phyloP scores from a whole-genome alignment of 2,329 filamentous ascomycete species.

The Colletotrichum shisoi region DNA sequence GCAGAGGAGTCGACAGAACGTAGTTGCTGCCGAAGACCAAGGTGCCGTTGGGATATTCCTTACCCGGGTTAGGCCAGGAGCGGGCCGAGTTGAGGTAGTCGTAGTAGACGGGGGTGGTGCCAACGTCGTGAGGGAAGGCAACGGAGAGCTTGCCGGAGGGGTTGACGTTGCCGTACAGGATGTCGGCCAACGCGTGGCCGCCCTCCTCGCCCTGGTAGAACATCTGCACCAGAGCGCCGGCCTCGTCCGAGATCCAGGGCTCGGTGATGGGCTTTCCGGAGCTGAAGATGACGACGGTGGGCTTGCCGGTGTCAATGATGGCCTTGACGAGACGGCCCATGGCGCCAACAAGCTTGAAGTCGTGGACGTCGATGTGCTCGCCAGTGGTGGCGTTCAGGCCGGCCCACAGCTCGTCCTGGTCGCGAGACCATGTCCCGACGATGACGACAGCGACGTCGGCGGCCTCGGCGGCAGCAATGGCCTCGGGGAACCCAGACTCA shows the following conservation, averaged over 20 bases:
- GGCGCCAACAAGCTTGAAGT: conserved; percentile 73
- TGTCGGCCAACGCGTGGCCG: conserved; percentile 70
- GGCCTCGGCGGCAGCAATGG: conserved; percentile 68
- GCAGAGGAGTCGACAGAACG: conserved; percentile 65
- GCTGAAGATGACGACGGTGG: conserved; percentile 72
- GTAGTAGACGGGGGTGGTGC: conserved; percentile 74
- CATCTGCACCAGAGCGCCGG: conserved; percentile 73
- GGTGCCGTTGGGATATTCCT: conserved; percentile 64
- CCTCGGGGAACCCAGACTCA: conserved; percentile 71
- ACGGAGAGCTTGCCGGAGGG: conserved; percentile 72
- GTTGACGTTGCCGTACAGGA: conserved; percentile 71
- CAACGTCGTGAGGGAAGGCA: conserved; percentile 72
- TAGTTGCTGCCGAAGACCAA: conserved; percentile 71
- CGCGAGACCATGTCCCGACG: conserved; percentile 78
- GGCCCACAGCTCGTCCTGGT: conserved; percentile 74
- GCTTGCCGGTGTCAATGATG: conserved; percentile 71
- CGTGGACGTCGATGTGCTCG: conserved; percentile 73
- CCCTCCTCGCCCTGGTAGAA: conserved; percentile 78
- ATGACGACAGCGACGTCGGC: conserved; percentile 77
- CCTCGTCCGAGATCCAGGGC: conserved; percentile 72
- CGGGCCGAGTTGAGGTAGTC: conserved; percentile 75
- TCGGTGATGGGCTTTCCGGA: conserved; percentile 77
- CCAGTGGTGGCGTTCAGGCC: conserved; percentile 77
- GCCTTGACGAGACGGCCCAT: conserved; percentile 72
- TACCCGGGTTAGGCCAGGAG: conserved; percentile 60